Conservation (phyloP, 1,284 basidiomycete species). For the Cryptococcus maquisensis region DNA sequence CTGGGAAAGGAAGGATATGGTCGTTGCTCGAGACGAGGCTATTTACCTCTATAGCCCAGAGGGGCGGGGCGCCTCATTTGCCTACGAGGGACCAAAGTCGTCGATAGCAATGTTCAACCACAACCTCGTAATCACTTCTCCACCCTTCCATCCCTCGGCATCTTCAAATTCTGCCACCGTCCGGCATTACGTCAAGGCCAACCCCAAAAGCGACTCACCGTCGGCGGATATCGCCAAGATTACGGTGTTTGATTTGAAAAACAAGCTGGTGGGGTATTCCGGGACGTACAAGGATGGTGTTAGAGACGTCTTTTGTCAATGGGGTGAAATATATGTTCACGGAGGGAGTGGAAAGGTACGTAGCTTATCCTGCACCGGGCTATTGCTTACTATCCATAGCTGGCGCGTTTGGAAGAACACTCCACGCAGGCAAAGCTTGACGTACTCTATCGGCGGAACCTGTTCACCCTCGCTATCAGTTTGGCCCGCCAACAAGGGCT, state of each 20-base stretch:
- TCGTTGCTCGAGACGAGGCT: constrained; percentile 87
- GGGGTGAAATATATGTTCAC: constrained; percentile 71
- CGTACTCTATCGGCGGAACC: constrained; percentile 70
- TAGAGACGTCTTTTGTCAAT: constrained; percentile 70
- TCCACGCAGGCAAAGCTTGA: constrained; percentile 74
- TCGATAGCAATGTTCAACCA: constrained; percentile 65
- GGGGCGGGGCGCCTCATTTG: constrained; percentile 78
- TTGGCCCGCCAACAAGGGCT: constrained; percentile 72
- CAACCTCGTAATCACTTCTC: constrained; percentile 84
- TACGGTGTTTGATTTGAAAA: constrained; percentile 86
- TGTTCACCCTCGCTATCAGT: constrained; percentile 64
- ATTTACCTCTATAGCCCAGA: constrained; percentile 82
- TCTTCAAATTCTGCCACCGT: constrained; percentile 67
- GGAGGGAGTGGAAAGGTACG: constrained; percentile 69
- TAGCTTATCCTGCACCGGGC: background rate
- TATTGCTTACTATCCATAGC: constrained; percentile 48
- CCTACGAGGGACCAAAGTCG: constrained; percentile 66
- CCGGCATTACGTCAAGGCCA: constrained; percentile 59
- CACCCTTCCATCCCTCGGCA: constrained; percentile 67
- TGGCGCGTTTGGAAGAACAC: constrained; percentile 70
- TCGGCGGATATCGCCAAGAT: constrained; percentile 72
- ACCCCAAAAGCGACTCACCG: constrained; percentile 13
- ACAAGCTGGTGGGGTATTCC: constrained; percentile 82
- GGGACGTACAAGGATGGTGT: constrained; percentile 75
- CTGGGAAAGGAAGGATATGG: constrained; percentile 64